These are phyloP conservation scores for Globisporangium cylindrosporum DNA, from an alignment of 352 stramenopile genomes.

Conservation along the genomic window DNA sequence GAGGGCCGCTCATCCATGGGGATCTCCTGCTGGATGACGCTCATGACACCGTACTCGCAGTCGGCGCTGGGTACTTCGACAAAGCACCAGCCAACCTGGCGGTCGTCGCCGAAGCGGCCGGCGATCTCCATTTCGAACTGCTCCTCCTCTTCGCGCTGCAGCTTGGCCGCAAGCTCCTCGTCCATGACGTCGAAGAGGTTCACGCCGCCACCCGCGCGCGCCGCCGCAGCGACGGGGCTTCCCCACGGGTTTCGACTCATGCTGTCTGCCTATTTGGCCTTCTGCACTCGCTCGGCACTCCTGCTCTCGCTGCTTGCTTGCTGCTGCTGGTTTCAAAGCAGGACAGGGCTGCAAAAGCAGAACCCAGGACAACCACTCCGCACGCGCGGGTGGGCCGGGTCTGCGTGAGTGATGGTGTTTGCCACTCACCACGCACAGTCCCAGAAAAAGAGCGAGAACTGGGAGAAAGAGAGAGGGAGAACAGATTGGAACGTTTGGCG, in stretches of 20 bases:
- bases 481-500: neutral
- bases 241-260: constrained; percentile 34
- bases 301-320: constrained; percentile 8
- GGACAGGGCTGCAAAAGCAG: constrained; percentile 4
- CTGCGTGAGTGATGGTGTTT: constrained; percentile 26
- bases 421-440: neutral
- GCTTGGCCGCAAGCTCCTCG: constrained; percentile 62
- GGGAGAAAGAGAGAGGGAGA: neutral
- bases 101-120: constrained; percentile 54
- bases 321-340: constrained; percentile 10
- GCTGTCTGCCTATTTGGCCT: constrained; percentile 4
- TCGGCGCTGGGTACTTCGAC: constrained; percentile 64
- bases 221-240: constrained; percentile 18
- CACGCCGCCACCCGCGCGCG: constrained; percentile 23
- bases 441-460: constrained; percentile 8
- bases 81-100: constrained; percentile 68
- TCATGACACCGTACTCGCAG: constrained; percentile 61
- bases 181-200: constrained; percentile 70
- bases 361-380: constrained; percentile 18
- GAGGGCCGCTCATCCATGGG: constrained; percentile 34
- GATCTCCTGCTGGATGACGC: constrained; percentile 69
- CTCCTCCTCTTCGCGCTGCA: constrained; percentile 69
- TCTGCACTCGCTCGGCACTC: neutral
- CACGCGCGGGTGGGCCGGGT: neutral
- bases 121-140: constrained; percentile 64